Conservation (phyloP, 148 eudicot genomes). For the Rhododendron henanense region DNA sequence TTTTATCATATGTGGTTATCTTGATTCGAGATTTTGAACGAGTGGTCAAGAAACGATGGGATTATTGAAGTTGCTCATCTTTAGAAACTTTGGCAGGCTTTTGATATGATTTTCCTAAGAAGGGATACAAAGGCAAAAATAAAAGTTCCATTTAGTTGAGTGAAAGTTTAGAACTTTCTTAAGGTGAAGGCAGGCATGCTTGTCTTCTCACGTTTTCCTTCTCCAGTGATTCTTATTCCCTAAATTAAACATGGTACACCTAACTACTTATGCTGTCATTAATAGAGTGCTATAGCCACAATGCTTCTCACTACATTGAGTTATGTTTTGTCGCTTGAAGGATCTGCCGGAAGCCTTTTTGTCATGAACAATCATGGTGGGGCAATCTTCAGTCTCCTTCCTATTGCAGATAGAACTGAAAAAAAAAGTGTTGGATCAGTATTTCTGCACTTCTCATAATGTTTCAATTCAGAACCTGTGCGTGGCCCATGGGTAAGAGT, state of each 20-base stretch:
- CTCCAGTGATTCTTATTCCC: neutral
- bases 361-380: constrained; percentile 96
- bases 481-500: constrained; percentile 76
- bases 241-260: neutral
- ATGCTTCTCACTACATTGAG: neutral
- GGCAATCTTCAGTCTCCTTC: constrained; percentile 91
- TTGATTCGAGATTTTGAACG: neutral
- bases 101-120: neutral
- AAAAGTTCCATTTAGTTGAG: neutral
- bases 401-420: constrained; percentile 65
- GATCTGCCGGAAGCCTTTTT: constrained; percentile 68
- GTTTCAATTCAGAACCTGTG: constrained; percentile 71
- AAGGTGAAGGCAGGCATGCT: neutral
- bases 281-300: neutral
- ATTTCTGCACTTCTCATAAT: constrained; percentile 64
- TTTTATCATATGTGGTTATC: neutral
- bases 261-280: neutral
- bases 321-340: constrained; percentile 32
- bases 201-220: neutral
- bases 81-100: neutral
- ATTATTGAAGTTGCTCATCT: neutral
- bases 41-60: neutral
- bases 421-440: constrained; percentile 56
- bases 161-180: neutral
- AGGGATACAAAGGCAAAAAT: neutral